Conservation (phyloP, 2,329 filamentous ascomycete genomes). For the Cladophialophora chaetospira region DNA sequence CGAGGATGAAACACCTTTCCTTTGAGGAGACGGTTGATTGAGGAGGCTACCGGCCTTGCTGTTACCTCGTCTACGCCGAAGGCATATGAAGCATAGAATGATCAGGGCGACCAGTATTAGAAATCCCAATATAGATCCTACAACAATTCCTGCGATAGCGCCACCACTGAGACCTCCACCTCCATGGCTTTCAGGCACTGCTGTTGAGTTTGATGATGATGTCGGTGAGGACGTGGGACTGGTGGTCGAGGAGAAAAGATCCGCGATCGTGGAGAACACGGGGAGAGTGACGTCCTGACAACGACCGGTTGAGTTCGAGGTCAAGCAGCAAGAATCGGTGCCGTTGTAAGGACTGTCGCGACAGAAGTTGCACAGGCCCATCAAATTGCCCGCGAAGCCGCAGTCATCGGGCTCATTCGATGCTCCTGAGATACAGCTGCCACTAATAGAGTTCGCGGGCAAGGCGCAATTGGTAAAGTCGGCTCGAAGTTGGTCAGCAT, state of each 20-base stretch:
- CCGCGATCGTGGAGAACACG: conserved; percentile 62
- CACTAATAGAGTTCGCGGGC: conserved; percentile 75
- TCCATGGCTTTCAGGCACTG: conserved; percentile 48
- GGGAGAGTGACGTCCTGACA: conserved; percentile 80
- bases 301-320: conserved; percentile 69
- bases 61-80: conserved; percentile 59
- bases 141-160: conserved; percentile 84
- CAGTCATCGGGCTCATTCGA: conserved; percentile 85
- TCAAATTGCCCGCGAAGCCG: conserved; percentile 71
- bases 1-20: conserved; percentile 47
- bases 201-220: conserved; percentile 60
- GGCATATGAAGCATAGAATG: conserved; percentile 57
- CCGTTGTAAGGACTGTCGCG: conserved; percentile 79
- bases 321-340: conserved; percentile 93
- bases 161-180: conserved; percentile 70
- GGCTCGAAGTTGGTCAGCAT: conserved; percentile 77
- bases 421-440: conserved; percentile 72
- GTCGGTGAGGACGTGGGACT: conserved; percentile 66
- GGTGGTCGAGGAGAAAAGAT: conserved; percentile 64
- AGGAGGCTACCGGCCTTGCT: conserved; percentile 74
- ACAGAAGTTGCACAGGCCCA: conserved; percentile 86
- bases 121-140: conserved; percentile 74
- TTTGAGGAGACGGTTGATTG: conserved; percentile 80
- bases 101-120: conserved; percentile 69
- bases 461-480: conserved; percentile 90